Evolutionary conservation across 192 early-diverging fungal species (phyloP).

Genomic region (Mortierella alpina): DNA sequence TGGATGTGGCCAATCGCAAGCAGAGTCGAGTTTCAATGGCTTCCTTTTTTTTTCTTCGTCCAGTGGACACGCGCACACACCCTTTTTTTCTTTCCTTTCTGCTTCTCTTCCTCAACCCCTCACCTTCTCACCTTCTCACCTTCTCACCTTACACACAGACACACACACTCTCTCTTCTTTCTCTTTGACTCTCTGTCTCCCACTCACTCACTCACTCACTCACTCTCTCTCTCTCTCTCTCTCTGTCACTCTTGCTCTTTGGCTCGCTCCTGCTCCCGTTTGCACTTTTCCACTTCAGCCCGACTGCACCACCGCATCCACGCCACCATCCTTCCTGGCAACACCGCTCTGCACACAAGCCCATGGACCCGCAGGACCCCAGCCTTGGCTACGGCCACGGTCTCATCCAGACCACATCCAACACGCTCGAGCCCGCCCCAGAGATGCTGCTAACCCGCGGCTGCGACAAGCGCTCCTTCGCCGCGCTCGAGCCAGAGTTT

Average conservation of each 20-base stretch:
- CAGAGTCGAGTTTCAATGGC: no score
- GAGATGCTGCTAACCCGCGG: constrained; percentile 21
- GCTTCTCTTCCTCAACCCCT: background rate
- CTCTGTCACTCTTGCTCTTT: no score
- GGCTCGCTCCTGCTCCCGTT: no score
- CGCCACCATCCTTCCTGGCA: background rate
- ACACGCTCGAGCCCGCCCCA: constrained; percentile 11
- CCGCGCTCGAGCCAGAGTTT: constrained; percentile 38
- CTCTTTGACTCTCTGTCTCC: background rate
- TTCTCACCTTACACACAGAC: background rate
- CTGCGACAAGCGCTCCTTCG: constrained; percentile 31
- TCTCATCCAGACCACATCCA: constrained; percentile 2
- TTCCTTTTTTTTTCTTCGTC: no score
- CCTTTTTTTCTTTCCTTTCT: background rate
- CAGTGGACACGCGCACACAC: background rate
- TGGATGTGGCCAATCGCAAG: no score
- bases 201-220: background rate
- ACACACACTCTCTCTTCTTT: background rate
- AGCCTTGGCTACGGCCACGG: no score
- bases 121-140: background rate
- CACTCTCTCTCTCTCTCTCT: no score
- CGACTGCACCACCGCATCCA: background rate
- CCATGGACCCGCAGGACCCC: no score
- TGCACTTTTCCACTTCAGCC: background rate
- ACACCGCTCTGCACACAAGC: no score